Base-by-base conservation (phyloP, 441 rosid genomes). In the Corymbia citriodora region DNA sequence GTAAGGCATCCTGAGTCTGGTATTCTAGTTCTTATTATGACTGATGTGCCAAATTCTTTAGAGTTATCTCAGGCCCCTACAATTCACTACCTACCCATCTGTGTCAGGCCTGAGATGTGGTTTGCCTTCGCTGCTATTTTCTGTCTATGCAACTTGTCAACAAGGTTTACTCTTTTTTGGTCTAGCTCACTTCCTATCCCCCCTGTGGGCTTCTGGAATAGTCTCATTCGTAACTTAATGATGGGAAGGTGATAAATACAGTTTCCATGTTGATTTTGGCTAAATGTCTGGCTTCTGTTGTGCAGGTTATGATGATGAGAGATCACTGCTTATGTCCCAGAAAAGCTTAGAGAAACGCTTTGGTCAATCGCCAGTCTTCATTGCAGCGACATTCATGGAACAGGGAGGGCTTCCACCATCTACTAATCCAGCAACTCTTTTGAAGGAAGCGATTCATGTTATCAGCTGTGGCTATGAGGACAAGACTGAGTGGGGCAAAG, bases 401-500 rank as follows among this genome's bases (percentile, higher is more conserved):
- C 81, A 65, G 36, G 89, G 89, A 45, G 89, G 89, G 18, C 89
- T 88, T 88, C 89, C 89, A n/a, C 40, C 81, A 48, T 45, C 81
- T 21, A 88, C 89, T 68, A 88, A 88, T 68, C 68, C 89, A 25
- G 89, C 89, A 55, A 88, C 89, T 18, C 89, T 88, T 68, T 50
- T 88, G 27, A 88, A 88, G 79, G 89, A 88, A 88, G 89, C 89
- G 17, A 88, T 88, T 45, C 89, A 88, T 88, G 89, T 88, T 49
- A 88, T 88, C 79, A 88, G 89, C 82, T 88, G 89, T 7, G 89
- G 82, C 82, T 88, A 88, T 21, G 89, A 88, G 74, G 89, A 88
- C 81, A 88, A 88, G 81, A 88, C 89, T 36, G 89, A 88, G 52
- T 88, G 89, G 89, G 89, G 89, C 55, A 88, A 88, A 68, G 89